These are phyloP conservation scores for Cupressus sempervirens DNA, from an alignment of 75 land plant genomes.

Conservation along the genomic window DNA sequence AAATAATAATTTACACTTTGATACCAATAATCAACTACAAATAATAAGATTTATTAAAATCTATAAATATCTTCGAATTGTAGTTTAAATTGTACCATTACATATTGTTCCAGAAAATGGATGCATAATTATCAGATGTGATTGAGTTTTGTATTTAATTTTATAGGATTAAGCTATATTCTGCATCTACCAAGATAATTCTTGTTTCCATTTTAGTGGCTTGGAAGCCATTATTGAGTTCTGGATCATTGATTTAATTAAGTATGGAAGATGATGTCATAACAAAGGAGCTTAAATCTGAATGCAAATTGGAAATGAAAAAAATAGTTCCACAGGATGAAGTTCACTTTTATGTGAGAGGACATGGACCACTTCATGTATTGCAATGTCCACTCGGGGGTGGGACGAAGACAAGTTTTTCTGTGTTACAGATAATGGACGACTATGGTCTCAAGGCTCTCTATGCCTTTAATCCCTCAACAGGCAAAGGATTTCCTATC, in stretches of 20 bases:
- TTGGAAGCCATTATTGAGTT: no score
- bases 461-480: constrained; percentile 56
- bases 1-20: no score
- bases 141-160: neutral
- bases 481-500: constrained; percentile 68
- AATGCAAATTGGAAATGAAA: neutral
- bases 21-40: no score
- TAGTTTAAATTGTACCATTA: no score
- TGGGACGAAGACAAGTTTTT: constrained; percentile 84
- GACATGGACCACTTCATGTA: constrained; percentile 73
- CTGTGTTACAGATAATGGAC: constrained; percentile 56
- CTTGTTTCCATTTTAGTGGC: no score
- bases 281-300: neutral
- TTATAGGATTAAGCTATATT: neutral
- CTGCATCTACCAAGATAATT: no score
- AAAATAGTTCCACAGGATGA: constrained; percentile 45
- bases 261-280: neutral
- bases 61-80: no score
- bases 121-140: no score
- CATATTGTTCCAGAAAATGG: no score
- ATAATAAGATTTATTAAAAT: no score
- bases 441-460: constrained; percentile 58
- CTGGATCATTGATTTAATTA: no score
- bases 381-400: constrained; percentile 56
- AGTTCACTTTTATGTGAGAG: constrained; percentile 62